Percentiles rank a stretch among this genome's conserved stretches.
These are phyloP conservation scores for Coemansia sp. DNA, from an alignment of 192 early-diverging fungal genomes.

Conservation along the genomic window DNA sequence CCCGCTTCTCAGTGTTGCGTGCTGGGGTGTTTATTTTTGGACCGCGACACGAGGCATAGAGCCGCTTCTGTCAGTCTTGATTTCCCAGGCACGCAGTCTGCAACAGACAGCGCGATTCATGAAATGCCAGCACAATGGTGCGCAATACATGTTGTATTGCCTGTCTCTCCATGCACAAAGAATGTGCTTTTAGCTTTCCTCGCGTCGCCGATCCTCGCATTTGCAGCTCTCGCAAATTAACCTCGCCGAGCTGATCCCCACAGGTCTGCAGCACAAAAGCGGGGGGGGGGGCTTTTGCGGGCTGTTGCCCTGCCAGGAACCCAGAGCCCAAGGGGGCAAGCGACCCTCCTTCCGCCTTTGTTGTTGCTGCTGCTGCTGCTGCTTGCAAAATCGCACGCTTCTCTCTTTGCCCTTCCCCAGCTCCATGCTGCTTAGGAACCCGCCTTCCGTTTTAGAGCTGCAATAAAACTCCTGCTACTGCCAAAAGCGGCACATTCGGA, in stretches of 20 bases:
- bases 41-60: background rate
- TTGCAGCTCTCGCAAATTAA: background rate
- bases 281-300: too few species aligned
- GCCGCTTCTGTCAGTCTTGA: background rate
- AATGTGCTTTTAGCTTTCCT: background rate
- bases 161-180: constrained; percentile 2
- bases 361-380: too few species aligned
- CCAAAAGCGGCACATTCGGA: background rate
- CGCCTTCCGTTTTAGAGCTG: background rate
- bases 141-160: background rate
- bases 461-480: background rate
- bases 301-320: too few species aligned
- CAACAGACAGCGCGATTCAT: background rate
- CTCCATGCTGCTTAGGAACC: background rate
- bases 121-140: background rate
- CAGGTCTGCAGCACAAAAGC: too few species aligned
- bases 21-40: background rate
- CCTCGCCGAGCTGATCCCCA: background rate
- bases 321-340: too few species aligned
- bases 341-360: background rate
- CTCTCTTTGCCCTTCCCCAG: background rate
- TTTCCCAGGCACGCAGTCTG: background rate
- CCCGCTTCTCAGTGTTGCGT: background rate
- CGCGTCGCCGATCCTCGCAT: constrained; percentile 2
- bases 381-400: background rate